Percentiles rank a stretch among this genome's conserved stretches.
Conservation (phyloP, 1,284 basidiomycete species). For the Tylopilus sp. region DNA sequence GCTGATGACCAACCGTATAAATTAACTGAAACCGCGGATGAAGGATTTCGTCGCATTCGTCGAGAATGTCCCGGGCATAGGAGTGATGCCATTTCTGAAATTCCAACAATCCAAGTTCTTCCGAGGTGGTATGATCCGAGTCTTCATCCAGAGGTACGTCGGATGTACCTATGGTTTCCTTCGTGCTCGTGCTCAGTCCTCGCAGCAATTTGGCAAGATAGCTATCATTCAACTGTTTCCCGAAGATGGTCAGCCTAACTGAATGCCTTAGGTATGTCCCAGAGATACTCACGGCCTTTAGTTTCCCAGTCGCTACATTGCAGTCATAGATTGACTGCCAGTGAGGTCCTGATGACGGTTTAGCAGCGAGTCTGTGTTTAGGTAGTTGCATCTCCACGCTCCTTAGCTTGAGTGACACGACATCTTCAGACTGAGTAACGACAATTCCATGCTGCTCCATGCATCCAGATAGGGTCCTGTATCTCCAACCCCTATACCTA, state of each 20-base stretch:
- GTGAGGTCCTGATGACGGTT: neutral
- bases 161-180: neutral
- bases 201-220: neutral
- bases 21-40: constrained; percentile 44
- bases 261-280: no score
- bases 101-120: neutral
- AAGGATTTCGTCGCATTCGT: no score
- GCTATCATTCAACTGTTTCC: neutral
- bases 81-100: constrained; percentile 40
- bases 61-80: constrained; percentile 43
- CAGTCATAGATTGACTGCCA: neutral
- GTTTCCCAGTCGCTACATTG: neutral
- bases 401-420: constrained; percentile 49
- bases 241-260: no score
- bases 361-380: neutral
- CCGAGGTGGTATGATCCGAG: no score
- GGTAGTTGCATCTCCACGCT: constrained; percentile 26
- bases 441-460: constrained; percentile 50
- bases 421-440: constrained; percentile 60
- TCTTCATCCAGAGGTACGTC: no score
- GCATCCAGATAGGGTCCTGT: constrained; percentile 48
- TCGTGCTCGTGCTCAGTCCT: neutral
- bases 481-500: neutral
- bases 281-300: neutral
- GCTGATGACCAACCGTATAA: constrained; percentile 52